A percentile compares a stretch with the other conserved stretches of the same genome.
These are phyloP conservation scores for Podospora pseudopauciseta DNA, from an alignment of 495 filamentous ascomycete genomes.

Conservation along the genomic window DNA sequence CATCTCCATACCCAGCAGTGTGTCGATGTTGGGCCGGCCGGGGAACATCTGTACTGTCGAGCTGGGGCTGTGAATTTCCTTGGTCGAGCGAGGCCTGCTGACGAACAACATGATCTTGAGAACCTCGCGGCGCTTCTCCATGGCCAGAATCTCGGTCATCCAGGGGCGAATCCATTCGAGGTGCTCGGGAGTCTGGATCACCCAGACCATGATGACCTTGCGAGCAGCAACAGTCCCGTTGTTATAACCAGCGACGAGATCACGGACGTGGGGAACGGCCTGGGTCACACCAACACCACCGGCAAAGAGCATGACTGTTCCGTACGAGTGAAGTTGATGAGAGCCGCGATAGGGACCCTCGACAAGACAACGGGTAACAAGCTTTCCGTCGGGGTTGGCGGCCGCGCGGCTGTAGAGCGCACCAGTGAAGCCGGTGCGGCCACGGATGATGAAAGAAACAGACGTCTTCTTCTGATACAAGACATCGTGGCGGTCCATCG, in stretches of 20 bases:
- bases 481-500: constrained; percentile 55
- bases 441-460: constrained; percentile 75
- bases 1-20: constrained; percentile 74
- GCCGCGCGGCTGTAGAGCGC: constrained; percentile 66
- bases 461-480: constrained; percentile 56
- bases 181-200: constrained; percentile 81
- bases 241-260: constrained; percentile 65
- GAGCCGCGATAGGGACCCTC: constrained; percentile 82
- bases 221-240: constrained; percentile 71
- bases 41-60: constrained; percentile 87
- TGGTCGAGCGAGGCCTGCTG: constrained; percentile 71
- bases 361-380: constrained; percentile 60
- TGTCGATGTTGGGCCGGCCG: constrained; percentile 57
- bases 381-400: constrained; percentile 52
- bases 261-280: constrained; percentile 71
- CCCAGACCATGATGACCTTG: constrained; percentile 83
- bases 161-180: constrained; percentile 89
- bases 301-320: constrained; percentile 81
- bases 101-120: constrained; percentile 86
- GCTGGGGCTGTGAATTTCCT: constrained; percentile 78
- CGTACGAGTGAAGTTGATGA: constrained; percentile 68
- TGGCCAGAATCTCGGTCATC: constrained; percentile 91
- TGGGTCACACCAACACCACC: constrained; percentile 89
- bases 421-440: constrained; percentile 79
- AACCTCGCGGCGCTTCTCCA: constrained; percentile 77